A percentile compares a stretch with the other conserved stretches of the same genome.
phyloP scores from a whole-genome alignment of 2,329 filamentous ascomycete species.

The Mycosphaerelloides madeirae region DNA sequence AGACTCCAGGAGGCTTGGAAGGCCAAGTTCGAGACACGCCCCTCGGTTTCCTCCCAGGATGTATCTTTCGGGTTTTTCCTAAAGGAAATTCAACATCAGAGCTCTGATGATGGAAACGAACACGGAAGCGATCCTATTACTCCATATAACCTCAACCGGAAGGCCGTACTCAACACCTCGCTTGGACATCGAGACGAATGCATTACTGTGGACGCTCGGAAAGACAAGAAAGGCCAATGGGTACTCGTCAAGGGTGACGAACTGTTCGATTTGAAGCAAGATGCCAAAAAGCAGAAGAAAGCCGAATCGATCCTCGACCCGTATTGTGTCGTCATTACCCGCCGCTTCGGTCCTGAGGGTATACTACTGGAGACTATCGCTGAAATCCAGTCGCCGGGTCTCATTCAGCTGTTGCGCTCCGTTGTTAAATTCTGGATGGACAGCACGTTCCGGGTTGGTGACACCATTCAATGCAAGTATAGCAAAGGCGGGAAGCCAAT shows the following conservation, averaged over 20 bases:
- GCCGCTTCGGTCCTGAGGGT: not conserved
- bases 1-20: slow-evolving; percentile 5
- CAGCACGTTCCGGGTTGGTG: slow-evolving; percentile 2
- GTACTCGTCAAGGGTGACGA: slow-evolving; percentile 2
- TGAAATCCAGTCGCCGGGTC: not conserved
- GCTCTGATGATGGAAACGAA: not conserved
- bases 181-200: slow-evolving; percentile 5
- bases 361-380: slow-evolving; percentile 1
- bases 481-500: no score
- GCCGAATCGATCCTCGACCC: slow-evolving; percentile 2
- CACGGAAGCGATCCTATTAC: not conserved
- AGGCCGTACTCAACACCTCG: not conserved
- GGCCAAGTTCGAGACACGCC: slow-evolving; percentile 3
- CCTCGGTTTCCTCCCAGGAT: not conserved
- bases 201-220: slow-evolving; percentile 3
- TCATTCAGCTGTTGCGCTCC: not conserved
- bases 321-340: slow-evolving; percentile 4
- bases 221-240: slow-evolving; percentile 2
- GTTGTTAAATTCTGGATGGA: slow-evolving; percentile 4
- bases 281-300: slow-evolving; percentile 3
- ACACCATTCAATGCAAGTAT: slow-evolving; percentile 5
- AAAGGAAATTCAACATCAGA: not conserved
- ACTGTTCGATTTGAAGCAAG: slow-evolving; percentile 1
- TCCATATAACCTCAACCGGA: not conserved
- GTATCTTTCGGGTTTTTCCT: not conserved